Evolutionary conservation across 805 yeast genomes (phyloP), one percentile per base, ranked within the genome.

Genomic region (Starmerella gropengiesseri): DNA sequence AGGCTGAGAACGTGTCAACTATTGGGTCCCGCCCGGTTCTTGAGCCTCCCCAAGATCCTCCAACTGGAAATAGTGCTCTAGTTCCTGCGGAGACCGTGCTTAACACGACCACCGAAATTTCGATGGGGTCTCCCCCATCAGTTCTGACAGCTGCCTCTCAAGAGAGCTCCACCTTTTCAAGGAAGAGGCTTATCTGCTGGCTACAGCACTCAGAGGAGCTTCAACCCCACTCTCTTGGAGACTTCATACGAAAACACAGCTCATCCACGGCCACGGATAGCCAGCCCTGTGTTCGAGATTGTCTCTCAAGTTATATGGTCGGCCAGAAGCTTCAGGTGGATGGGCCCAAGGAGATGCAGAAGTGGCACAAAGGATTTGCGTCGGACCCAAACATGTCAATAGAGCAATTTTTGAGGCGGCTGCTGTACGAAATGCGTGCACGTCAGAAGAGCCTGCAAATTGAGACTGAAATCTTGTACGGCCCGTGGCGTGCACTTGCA

Each of bases 391-490:
- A 20, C 4, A 14, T 17, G 29, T 23, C 28, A 1, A 7, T 14
- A 5, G 43, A 40, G 16, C n/a, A n/a, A 9, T 40, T 40, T n/a
- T 30, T 40, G 6, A 21, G 11, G 13, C 25, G 19, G 12, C 14
- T 40, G 18, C 17, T 31, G 39, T 19, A 16, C 5, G 37, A 25
- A n/a, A 40, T 27, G 23, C 33, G 19, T 14, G n/a, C 8, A 7
- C 21, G 23, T 5, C 22, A 21, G 7, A 41, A 21, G 14, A 26
- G 28, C 27, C 29, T 43, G 4, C 30, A 36, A 7, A 31, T 36
- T 31, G 36, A 39, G n/a, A 39, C 40, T 4, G 51, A 48, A 22
- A 19, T 48, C 19, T 17, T 45, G 21, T 20, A 40, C 4, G 51
- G 51, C 3, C 46, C 46, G 9, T 48, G 51, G 51, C 3, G 12